Evolutionary conservation across 768 basidiomycete species (phyloP), one percentile per base, ranked within the genome.

Genomic region (Leucogyrophana mollusca): DNA sequence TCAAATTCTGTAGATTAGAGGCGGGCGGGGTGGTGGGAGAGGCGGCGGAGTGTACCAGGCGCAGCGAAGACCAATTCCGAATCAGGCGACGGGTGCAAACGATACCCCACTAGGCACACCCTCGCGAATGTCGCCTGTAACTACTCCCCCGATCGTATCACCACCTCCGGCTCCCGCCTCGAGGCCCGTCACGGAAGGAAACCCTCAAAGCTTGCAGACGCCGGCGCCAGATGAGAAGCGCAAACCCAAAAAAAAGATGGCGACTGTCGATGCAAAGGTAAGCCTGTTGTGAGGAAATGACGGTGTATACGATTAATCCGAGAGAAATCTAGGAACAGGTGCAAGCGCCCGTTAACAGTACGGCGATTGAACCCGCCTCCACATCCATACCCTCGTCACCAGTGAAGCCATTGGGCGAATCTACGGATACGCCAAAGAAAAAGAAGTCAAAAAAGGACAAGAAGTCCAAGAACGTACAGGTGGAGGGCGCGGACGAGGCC

Each of bases 61-160:
- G 17, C 67, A 69, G 56, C 57, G 67, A 27, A 52, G 64, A 38
- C 55, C 14, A 40, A 53, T 52, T 5, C 49, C 59, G 45, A 43
- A 49, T 14, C 23, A 50, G 45, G 56, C 62, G 2, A 83, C 83
- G 36, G 88, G 88, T 51, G 79, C 85, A 56, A 91, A 91, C 55
- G 76, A 64, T 57, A 85, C 78, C 24, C 88, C 87, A 33, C 68
- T 91, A 45, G 88, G 88, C 45, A 75, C 80, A 13, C 80, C 84
- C 7, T 55, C 49, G 30, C 74, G 76, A 57, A 77, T 77, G 73
- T 72, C 73, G 35, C 70, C 78, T 21, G 52, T 71, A 39, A 57
- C 63, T n/a, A 49, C 62, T 23, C 56, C 64, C 27, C 30, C 57
- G 17, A 48, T 48, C 17, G 42, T 41, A 9, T 22, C 47, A 20